Conservation (phyloP, 495 filamentous ascomycete species). For the Friedmanniomyces simplex region DNA sequence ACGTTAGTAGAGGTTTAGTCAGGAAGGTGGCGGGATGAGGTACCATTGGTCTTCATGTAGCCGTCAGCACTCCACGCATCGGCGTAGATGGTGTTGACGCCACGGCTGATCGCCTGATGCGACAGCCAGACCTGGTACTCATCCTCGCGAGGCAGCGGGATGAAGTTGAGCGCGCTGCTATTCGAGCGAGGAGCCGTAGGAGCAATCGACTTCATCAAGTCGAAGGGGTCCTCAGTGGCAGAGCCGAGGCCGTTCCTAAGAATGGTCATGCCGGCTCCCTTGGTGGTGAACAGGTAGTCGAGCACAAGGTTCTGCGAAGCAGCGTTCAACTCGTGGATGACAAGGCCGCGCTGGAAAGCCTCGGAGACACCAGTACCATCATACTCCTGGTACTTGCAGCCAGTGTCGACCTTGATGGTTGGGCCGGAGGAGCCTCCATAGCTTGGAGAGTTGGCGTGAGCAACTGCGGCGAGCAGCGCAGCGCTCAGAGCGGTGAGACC, state of each 20-base stretch:
- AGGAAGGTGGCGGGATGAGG: conserved; percentile 6
- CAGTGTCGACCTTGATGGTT: conserved; percentile 63
- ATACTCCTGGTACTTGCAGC: conserved; percentile 73
- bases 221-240: conserved; percentile 1
- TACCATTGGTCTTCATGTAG: conserved; percentile 44
- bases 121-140: conserved; percentile 42
- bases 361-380: conserved; percentile 55
- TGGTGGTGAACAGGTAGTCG: conserved; percentile 40
- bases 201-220: conserved; percentile 24
- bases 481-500: neutral
- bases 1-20: neutral
- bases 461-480: neutral
- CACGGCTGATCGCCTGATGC: conserved; percentile 36
- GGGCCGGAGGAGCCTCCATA: neutral
- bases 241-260: conserved; percentile 46
- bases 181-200: conserved; percentile 10
- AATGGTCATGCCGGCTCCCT: conserved; percentile 44
- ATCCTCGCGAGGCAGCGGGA: conserved; percentile 33
- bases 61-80: conserved; percentile 48
- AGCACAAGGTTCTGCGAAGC: conserved; percentile 30
- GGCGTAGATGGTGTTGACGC: conserved; percentile 40
- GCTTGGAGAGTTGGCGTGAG: conserved; percentile 20
- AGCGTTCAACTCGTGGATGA: conserved; percentile 30
- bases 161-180: conserved; percentile 30
- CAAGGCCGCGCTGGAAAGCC: conserved; percentile 39